Evolutionary conservation across 2,329 filamentous ascomycete genomes (phyloP), one percentile per base, ranked within the genome.

Genomic region (Colletotrichum ledebouriae): DNA sequence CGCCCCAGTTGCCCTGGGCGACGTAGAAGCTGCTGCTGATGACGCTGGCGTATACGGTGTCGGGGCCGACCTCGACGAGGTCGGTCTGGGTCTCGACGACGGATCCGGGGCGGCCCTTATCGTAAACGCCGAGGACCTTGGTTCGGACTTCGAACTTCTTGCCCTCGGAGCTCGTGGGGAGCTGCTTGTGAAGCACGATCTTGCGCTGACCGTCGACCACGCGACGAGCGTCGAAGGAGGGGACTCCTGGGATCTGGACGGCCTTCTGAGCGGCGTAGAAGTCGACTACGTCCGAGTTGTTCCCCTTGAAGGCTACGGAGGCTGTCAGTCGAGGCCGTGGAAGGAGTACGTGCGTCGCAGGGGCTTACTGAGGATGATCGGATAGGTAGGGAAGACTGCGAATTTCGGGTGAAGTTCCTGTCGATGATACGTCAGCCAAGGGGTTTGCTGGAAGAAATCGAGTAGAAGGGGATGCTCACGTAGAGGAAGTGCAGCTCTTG

Each of bases 401-500:
- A 98, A 98, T 67, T 92, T 86, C 52, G 94, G 93, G 78, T 97
- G 91, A 59, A 97, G 87, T 82, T 98, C 94, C 93, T 95, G 72
- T 29, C 22, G 22, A 2, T 34, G 33, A 1, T 37, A 13, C 3
- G 22, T 69, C 47, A 60, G 34, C 33, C 57, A 33, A 25, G 57
- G 11, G 55, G 10, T 6, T 56, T 12, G 49, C 46, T 39, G 12
- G 17, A 17, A 11, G 25, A 39, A 37, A n/a, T 44, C 22, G 34
- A 34, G 56, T 9, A 49, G 34, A 53, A 10, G 20, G n/a, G 22
- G 57, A 41, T 20, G 42, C 87, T 69, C 85, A 96, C 94, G 75
- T 94, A 98, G 81, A 97, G 90, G 78, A 95, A 97, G 78, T 97
- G 94, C 76, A 97, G 88, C 84, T 98, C 94, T 74, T 97, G 90